These are phyloP conservation scores for Ophiocordyceps australis DNA, from an alignment of 2,329 filamentous ascomycete genomes.

Conservation along the genomic window DNA sequence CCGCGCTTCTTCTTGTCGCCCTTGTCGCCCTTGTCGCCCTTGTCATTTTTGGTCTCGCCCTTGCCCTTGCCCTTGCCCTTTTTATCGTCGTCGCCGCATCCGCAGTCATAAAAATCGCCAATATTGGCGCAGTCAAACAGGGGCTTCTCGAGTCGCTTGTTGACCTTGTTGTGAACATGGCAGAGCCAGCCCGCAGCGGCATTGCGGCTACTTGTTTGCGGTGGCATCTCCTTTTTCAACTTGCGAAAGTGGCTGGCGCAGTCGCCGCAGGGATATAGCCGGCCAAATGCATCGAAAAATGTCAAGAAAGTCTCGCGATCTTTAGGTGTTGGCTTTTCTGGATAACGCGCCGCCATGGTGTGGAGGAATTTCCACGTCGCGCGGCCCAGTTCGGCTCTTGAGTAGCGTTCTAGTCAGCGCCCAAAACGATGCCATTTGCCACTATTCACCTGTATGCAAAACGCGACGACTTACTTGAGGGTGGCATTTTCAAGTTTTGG, in stretches of 20 bases:
- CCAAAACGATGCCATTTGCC: neutral
- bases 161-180: constrained; percentile 50
- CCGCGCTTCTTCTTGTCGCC: neutral
- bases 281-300: constrained; percentile 47
- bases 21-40: constrained; percentile 9
- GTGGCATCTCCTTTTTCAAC: constrained; percentile 42
- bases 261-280: constrained; percentile 54
- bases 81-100: constrained; percentile 48
- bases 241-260: constrained; percentile 50
- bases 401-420: constrained; percentile 4
- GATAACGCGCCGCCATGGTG: constrained; percentile 53
- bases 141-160: constrained; percentile 41
- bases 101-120: constrained; percentile 55
- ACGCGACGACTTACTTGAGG: constrained; percentile 46
- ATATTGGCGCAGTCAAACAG: constrained; percentile 49
- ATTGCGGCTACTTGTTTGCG: constrained; percentile 44
- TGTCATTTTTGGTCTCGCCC: constrained; percentile 9
- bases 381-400: constrained; percentile 47
- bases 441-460: neutral
- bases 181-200: constrained; percentile 51
- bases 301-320: constrained; percentile 44
- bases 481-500: constrained; percentile 73
- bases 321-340: constrained; percentile 42
- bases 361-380: constrained; percentile 54
- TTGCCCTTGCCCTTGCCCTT: constrained; percentile 12